phyloP scores from a whole-genome alignment of 352 stramenopile species.

The Pythium rishiriense region DNA sequence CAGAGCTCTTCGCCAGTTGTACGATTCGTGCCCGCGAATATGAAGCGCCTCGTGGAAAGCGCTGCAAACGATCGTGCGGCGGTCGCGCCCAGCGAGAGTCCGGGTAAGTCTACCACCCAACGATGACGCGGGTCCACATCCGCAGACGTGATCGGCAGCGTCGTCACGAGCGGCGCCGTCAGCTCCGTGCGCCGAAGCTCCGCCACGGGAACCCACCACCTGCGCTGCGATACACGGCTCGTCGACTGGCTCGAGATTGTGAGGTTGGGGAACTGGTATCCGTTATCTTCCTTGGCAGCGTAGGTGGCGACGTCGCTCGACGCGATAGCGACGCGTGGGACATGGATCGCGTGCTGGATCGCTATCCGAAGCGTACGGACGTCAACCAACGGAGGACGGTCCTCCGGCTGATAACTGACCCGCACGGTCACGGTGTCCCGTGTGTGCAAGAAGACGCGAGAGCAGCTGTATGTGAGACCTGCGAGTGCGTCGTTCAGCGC shows the following conservation, averaged over 20 bases:
- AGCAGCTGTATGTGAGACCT: constrained; percentile 15
- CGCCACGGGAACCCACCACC: background rate
- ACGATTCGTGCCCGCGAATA: constrained; percentile 47
- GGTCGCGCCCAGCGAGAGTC: background rate
- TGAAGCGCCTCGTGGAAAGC: constrained; percentile 30
- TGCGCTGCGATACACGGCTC: background rate
- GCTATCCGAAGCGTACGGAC: constrained; percentile 12
- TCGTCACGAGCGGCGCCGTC: constrained; percentile 14
- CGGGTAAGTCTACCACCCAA: constrained; percentile 24
- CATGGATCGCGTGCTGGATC: constrained; percentile 26
- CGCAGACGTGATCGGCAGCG: constrained; percentile 2
- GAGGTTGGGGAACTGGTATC: constrained; percentile 47
- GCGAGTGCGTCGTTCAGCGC: constrained; percentile 18
- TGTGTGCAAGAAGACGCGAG: constrained; percentile 2
- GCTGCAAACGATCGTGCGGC: background rate
- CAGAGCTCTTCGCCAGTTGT: constrained; percentile 66
- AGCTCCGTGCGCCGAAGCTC: constrained; percentile 37
- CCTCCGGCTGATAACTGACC: background rate
- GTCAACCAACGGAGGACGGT: constrained; percentile 1
- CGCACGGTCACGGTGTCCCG: constrained; percentile 14
- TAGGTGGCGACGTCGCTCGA: constrained; percentile 28
- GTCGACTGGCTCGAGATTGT: background rate
- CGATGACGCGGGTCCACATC: constrained; percentile 33
- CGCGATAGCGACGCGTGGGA: constrained; percentile 34
- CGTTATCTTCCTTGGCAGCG: constrained; percentile 40